These are phyloP conservation scores for Microdochium nivale DNA, from an alignment of 2,329 filamentous ascomycete species.

Conservation along the genomic window DNA sequence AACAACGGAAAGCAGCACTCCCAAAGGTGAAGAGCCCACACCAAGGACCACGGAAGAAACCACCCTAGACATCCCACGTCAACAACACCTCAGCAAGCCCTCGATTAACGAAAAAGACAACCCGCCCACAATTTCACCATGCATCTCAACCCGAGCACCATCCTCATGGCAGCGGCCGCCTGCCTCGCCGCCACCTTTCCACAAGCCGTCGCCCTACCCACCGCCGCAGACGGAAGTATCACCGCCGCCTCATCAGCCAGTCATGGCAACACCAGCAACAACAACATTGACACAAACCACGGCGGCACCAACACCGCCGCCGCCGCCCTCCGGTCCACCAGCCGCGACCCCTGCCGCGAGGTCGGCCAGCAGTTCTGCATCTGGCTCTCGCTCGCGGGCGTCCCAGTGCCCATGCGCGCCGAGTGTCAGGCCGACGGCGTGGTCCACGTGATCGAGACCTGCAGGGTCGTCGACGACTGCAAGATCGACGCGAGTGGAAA, in stretches of 20 bases:
- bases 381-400: neutral
- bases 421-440: neutral
- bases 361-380: neutral
- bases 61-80: no score
- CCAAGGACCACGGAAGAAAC: no score
- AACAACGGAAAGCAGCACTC: no score
- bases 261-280: neutral
- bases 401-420: neutral
- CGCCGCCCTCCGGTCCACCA: neutral
- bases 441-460: neutral
- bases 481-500: neutral
- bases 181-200: conserved; percentile 11
- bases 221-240: neutral
- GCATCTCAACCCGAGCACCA: conserved; percentile 38
- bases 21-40: no score
- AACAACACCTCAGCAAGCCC: no score
- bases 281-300: neutral
- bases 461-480: neutral
- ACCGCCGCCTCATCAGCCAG: neutral
- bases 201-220: neutral
- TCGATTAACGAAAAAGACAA: neutral
- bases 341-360: neutral
- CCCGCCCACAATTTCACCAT: conserved; percentile 27
- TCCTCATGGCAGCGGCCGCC: conserved; percentile 36
- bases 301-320: neutral